A percentile compares a stretch with the other conserved stretches of the same genome.
These are phyloP conservation scores for Hanseniaspora sp. DNA, from an alignment of 1,139 yeast genomes.

Conservation along the genomic window DNA sequence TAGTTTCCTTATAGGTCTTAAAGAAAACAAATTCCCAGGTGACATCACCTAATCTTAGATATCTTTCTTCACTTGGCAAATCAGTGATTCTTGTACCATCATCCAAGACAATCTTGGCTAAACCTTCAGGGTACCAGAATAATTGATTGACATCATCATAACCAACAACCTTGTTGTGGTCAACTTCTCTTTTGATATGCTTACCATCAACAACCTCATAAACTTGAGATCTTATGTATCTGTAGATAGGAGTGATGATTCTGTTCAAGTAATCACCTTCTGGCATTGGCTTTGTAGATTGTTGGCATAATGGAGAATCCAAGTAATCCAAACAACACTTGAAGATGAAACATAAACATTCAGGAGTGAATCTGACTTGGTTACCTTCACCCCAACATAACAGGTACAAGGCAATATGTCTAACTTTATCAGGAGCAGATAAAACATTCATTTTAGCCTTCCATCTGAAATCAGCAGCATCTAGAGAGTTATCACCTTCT, in stretches of 20 bases:
- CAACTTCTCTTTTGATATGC: conserved; percentile 93
- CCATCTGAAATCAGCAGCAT: conserved; percentile 82
- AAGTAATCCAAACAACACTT: conserved; percentile 87
- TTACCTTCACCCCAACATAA: conserved; percentile 98
- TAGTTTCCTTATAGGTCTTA: conserved; percentile 90
- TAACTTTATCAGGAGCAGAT: conserved; percentile 66
- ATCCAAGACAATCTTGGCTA: conserved; percentile 77
- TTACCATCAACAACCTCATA: conserved; percentile 91
- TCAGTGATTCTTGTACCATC: conserved; percentile 90
- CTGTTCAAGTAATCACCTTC: conserved; percentile 94
- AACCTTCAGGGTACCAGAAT: conserved; percentile 99
- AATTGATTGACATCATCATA: conserved; percentile 97
- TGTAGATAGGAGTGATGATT: conserved; percentile 82
- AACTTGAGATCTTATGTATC: conserved; percentile 85
- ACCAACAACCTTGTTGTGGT: conserved; percentile 88
- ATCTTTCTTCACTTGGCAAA: conserved; percentile 81
- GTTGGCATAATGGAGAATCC: conserved; percentile 80
- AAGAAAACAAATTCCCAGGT: conserved; percentile 87
- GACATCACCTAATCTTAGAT: conserved; percentile 79
- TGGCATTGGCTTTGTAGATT: conserved; percentile 76
- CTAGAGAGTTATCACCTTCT: conserved; percentile 74
- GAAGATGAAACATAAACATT: conserved; percentile 81
- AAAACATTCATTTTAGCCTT: conserved; percentile 59
- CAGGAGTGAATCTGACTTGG: conserved; percentile 92
- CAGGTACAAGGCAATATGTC: conserved; percentile 81